phyloP scores from a whole-genome alignment of 768 basidiomycete species.

The Sistotremastrum niveocremeum region DNA sequence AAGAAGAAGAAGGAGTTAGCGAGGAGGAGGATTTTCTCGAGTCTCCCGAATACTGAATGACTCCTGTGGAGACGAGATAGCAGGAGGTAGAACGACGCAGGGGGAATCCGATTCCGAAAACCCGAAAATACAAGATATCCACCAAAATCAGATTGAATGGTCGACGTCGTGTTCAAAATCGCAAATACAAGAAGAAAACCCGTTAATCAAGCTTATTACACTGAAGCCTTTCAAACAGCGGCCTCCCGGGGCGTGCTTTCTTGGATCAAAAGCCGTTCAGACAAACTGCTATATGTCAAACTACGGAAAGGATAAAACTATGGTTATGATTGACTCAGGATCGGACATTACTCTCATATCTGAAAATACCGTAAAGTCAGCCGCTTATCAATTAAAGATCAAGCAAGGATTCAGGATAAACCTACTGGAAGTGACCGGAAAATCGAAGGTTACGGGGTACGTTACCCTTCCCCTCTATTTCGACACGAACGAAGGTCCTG shows the following conservation, averaged over 20 bases:
- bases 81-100: too few relatives aligned
- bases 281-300: slow-evolving; percentile 4
- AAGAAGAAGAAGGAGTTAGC: neutral
- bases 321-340: slow-evolving; percentile 17
- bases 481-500: slow-evolving; percentile 11
- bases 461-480: slow-evolving; percentile 16
- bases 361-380: neutral
- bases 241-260: slow-evolving; percentile 20
- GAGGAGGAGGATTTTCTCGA: too few relatives aligned
- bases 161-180: neutral
- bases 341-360: slow-evolving; percentile 25
- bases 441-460: slow-evolving; percentile 14
- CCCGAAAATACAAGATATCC: too few relatives aligned
- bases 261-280: slow-evolving; percentile 18
- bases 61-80: too few relatives aligned
- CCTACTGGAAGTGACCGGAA: slow-evolving; percentile 21
- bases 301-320: neutral
- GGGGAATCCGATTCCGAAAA: too few relatives aligned
- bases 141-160: too few relatives aligned
- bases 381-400: slow-evolving; percentile 8
- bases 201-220: slow-evolving; percentile 10
- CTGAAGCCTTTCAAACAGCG: slow-evolving; percentile 6
- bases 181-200: slow-evolving; percentile 9
- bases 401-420: slow-evolving; percentile 17
- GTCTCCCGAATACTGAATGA: too few relatives aligned